phyloP scores from a whole-genome alignment of 495 filamentous ascomycete species.

The Mytilinidion resinicola region DNA sequence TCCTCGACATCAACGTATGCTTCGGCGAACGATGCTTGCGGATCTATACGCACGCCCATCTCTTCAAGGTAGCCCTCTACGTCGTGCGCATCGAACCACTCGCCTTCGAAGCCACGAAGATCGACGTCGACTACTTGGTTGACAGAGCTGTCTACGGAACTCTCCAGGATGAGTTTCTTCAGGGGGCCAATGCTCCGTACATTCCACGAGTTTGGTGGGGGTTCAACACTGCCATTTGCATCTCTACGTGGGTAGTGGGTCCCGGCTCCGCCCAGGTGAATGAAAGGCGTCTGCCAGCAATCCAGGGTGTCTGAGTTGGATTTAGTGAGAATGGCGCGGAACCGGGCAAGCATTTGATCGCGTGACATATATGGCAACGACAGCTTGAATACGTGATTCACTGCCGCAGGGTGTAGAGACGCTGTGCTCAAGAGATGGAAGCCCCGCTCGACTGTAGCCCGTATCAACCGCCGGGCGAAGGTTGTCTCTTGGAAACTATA shows the following conservation, averaged over 20 bases:
- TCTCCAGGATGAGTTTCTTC: slow-evolving; percentile 38
- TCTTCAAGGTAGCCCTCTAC: slow-evolving; percentile 62
- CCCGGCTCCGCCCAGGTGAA: slow-evolving; percentile 62
- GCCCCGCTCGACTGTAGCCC: slow-evolving; percentile 58
- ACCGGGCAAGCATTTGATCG: slow-evolving; percentile 43
- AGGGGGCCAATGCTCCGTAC: slow-evolving; percentile 30
- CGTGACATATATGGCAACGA: slow-evolving; percentile 50
- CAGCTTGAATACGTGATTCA: slow-evolving; percentile 60
- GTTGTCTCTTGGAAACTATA: slow-evolving; percentile 57
- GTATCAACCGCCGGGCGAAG: slow-evolving; percentile 66
- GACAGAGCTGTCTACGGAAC: slow-evolving; percentile 19
- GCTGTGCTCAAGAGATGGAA: slow-evolving; percentile 54
- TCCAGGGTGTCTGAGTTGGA: slow-evolving; percentile 47
- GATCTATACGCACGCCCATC: slow-evolving; percentile 51
- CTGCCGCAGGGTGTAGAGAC: slow-evolving; percentile 41
- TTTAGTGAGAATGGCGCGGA: slow-evolving; percentile 40
- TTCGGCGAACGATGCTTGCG: slow-evolving; percentile 46
- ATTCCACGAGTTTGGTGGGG: slow-evolving; percentile 32
- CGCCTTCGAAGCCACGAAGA: slow-evolving; percentile 45
- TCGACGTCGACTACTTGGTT: slow-evolving; percentile 21
- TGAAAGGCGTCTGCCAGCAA: slow-evolving; percentile 56
- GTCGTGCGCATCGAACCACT: slow-evolving; percentile 69
- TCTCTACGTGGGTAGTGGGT: slow-evolving; percentile 50
- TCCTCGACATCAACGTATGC: slow-evolving; percentile 37
- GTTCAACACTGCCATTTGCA: slow-evolving; percentile 25